Percentiles rank a stretch among this genome's conserved stretches.
Evolutionary conservation across 306 rosid genomes (phyloP).

Genomic region (Fagus crenata): DNA sequence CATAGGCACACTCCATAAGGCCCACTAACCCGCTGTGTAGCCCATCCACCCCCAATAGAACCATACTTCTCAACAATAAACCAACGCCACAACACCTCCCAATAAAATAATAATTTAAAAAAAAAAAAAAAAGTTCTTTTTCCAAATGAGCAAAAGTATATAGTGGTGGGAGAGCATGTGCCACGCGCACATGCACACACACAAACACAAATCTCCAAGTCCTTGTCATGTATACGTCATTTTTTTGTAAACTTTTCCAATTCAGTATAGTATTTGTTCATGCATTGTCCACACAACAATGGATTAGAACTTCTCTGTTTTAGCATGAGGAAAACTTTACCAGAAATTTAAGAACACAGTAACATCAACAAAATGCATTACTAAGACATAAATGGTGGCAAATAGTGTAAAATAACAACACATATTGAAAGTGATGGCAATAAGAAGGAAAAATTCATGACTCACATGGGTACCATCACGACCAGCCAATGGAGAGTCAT

Average conservation of each 20-base stretch:
- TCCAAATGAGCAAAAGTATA: not conserved
- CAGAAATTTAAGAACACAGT: not conserved
- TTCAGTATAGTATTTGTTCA: not conserved
- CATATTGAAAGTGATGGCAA: slow-evolving; percentile 15
- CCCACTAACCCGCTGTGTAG: too few species aligned
- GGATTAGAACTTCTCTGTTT: not conserved
- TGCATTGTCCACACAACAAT: not conserved
- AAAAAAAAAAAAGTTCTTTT: too few species aligned
- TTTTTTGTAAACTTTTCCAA: not conserved
- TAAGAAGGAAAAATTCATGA: slow-evolving; percentile 30
- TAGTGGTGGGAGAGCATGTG: not conserved
- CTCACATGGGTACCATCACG: slow-evolving; percentile 97
- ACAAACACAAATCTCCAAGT: not conserved
- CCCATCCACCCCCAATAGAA: too few species aligned
- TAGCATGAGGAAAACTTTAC: not conserved
- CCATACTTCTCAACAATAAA: too few species aligned
- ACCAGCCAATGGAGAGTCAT: slow-evolving; percentile 96
- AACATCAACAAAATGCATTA: not conserved
- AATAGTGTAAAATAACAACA: not conserved
- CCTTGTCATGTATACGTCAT: not conserved
- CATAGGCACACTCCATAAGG: too few species aligned
- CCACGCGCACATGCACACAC: not conserved
- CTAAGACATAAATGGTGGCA: not conserved
- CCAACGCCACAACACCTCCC: too few species aligned
- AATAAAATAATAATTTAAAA: too few species aligned